Percentiles rank a stretch among this genome's conserved stretches.
phyloP scores from a whole-genome alignment of 2,329 filamentous ascomycete species.

The Cryphonectria radicalis region DNA sequence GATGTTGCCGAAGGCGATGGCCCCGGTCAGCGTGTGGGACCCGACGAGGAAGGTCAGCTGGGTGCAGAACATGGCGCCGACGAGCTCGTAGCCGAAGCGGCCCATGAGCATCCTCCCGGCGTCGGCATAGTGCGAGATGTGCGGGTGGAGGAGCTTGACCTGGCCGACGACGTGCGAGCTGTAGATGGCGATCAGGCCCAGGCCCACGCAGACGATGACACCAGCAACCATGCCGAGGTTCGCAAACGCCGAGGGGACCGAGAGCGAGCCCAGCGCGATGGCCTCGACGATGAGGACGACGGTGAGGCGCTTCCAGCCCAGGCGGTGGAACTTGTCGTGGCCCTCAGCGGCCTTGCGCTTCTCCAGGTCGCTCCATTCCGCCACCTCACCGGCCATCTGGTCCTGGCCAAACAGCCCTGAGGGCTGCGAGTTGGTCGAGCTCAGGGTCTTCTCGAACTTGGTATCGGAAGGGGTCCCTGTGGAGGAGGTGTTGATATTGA shows the following conservation, averaged over 20 bases:
- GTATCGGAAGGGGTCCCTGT: slow-evolving; percentile 14
- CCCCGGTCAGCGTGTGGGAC: slow-evolving; percentile 73
- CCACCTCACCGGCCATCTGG: slow-evolving; percentile 26
- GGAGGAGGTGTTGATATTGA: slow-evolving; percentile 16
- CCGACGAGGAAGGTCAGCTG: slow-evolving; percentile 72
- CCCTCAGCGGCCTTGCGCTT: slow-evolving; percentile 52
- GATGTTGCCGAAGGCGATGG: slow-evolving; percentile 69
- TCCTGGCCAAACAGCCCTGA: slow-evolving; percentile 27
- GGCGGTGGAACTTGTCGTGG: slow-evolving; percentile 53
- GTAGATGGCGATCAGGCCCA: slow-evolving; percentile 47
- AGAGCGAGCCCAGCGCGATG: slow-evolving; percentile 58
- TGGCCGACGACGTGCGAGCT: slow-evolving; percentile 46
- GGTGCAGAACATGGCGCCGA: slow-evolving; percentile 64
- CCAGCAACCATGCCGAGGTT: slow-evolving; percentile 55
- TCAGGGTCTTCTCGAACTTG: slow-evolving; percentile 28
- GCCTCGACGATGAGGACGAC: slow-evolving; percentile 61
- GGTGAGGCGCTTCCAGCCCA: slow-evolving; percentile 62
- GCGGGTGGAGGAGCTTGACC: slow-evolving; percentile 55
- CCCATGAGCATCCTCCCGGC: slow-evolving; percentile 67
- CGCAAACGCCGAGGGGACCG: slow-evolving; percentile 56
- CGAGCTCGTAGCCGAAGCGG: slow-evolving; percentile 61
- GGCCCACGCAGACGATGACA: slow-evolving; percentile 41
- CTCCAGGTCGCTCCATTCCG: slow-evolving; percentile 45
- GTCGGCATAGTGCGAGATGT: slow-evolving; percentile 70
- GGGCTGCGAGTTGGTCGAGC: slow-evolving; percentile 24